Evolutionary conservation across 345 rosid species (phyloP).

Genomic region (Hibiscus syriacus): DNA sequence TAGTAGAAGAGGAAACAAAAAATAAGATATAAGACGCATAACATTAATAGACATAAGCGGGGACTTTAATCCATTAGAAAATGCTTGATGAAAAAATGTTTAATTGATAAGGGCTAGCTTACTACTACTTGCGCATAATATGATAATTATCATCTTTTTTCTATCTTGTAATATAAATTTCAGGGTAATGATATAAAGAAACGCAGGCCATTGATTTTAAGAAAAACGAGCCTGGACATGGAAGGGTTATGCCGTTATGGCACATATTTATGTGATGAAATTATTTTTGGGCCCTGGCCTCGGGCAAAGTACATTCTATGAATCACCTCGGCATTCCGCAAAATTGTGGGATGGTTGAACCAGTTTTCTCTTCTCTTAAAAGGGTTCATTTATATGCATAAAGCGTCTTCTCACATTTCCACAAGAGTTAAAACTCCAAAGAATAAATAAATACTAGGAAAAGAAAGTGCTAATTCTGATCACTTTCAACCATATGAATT

Average conservation of each 20-base stretch:
- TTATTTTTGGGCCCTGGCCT: background rate
- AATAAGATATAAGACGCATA: background rate
- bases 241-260: background rate
- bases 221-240: background rate
- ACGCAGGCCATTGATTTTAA: background rate
- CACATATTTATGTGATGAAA: background rate
- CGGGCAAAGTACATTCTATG: background rate
- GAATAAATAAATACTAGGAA: background rate
- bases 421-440: background rate
- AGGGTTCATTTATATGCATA: background rate
- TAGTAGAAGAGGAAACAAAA: constrained; percentile 4
- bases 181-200: background rate
- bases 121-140: background rate
- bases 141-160: background rate
- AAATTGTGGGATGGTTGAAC: background rate
- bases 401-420: background rate
- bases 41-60: background rate
- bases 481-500: background rate
- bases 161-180: no score
- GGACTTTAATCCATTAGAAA: background rate
- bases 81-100: background rate
- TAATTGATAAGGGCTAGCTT: background rate
- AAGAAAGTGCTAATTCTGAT: background rate
- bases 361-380: background rate
- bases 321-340: background rate